A percentile compares a stretch with the other conserved stretches of the same genome.
phyloP scores from a whole-genome alignment of 148 eudicot species.

The Rhododendron williamsianum region DNA sequence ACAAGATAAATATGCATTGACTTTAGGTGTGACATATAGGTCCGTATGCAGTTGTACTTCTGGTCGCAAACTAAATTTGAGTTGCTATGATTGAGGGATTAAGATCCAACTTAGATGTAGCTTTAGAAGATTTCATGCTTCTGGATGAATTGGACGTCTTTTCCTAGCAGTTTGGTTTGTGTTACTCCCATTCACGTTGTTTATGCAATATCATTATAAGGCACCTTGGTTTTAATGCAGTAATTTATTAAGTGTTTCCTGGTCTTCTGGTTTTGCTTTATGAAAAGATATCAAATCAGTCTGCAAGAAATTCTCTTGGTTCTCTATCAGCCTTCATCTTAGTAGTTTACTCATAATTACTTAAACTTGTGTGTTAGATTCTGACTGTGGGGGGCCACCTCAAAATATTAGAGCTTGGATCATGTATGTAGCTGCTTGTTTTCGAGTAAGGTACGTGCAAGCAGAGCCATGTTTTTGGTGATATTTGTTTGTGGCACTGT shows the following conservation, averaged over 20 bases:
- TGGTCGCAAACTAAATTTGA: not conserved
- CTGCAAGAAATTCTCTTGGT: not conserved
- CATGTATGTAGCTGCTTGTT: slow-evolving; percentile 51
- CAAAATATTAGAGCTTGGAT: slow-evolving; percentile 76
- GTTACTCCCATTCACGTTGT: not conserved
- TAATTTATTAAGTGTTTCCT: not conserved
- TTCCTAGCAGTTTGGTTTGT: not conserved
- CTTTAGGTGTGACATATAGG: not conserved
- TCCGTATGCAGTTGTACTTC: not conserved
- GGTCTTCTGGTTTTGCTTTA: not conserved
- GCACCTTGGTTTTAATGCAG: not conserved
- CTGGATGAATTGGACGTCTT: not conserved
- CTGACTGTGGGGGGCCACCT: slow-evolving; percentile 48
- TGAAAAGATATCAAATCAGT: not conserved
- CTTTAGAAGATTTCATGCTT: slow-evolving; percentile 2
- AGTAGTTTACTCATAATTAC: slow-evolving; percentile 17
- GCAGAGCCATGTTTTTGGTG: not conserved
- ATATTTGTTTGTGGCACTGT: not conserved
- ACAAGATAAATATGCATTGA: not conserved
- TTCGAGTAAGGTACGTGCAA: slow-evolving; percentile 54
- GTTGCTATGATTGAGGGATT: not conserved
- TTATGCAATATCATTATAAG: not conserved
- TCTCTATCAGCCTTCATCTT: not conserved
- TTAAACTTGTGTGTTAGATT: slow-evolving; percentile 32
- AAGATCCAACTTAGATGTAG: not conserved